Evolutionary conservation across 192 early-diverging fungal genomes (phyloP).

Genomic region (Coemansia sp.): DNA sequence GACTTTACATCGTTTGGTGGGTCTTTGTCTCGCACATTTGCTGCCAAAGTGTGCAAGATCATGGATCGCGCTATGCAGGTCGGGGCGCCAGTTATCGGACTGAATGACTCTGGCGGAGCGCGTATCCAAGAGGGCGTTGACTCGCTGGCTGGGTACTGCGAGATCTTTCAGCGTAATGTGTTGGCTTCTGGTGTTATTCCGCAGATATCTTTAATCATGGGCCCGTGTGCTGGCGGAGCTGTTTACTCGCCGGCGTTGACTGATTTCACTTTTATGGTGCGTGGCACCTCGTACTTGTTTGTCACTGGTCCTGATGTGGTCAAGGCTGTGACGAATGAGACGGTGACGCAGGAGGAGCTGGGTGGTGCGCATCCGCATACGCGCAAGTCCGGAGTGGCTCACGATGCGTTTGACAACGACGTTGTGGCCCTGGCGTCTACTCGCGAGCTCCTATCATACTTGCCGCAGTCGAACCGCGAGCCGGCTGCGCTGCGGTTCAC

Average conservation of each 20-base stretch:
- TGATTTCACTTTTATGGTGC: constrained; percentile 98
- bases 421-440: constrained; percentile 79
- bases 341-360: constrained; percentile 92
- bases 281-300: constrained; percentile 92
- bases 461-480: constrained; percentile 84
- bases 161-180: constrained; percentile 96
- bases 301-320: constrained; percentile 98
- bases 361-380: constrained; percentile 93
- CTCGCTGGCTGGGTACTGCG: constrained; percentile 92
- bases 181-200: constrained; percentile 91
- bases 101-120: constrained; percentile 97
- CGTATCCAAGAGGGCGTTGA: constrained; percentile 98
- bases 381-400: constrained; percentile 89
- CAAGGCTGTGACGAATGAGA: constrained; percentile 94
- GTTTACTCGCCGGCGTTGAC: constrained; percentile 98
- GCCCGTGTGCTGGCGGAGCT: constrained; percentile 96
- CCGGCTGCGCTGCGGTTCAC: constrained; percentile 65
- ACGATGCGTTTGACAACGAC: constrained; percentile 92
- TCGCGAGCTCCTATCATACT: constrained; percentile 85
- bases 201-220: constrained; percentile 97
- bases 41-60: constrained; percentile 90
- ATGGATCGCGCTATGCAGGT: constrained; percentile 93
- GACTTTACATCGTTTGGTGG: constrained; percentile 96
- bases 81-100: constrained; percentile 92
- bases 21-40: constrained; percentile 83